These are phyloP conservation scores for Rubia tinctorum DNA, from an alignment of 305 asterid species.

Conservation along the genomic window DNA sequence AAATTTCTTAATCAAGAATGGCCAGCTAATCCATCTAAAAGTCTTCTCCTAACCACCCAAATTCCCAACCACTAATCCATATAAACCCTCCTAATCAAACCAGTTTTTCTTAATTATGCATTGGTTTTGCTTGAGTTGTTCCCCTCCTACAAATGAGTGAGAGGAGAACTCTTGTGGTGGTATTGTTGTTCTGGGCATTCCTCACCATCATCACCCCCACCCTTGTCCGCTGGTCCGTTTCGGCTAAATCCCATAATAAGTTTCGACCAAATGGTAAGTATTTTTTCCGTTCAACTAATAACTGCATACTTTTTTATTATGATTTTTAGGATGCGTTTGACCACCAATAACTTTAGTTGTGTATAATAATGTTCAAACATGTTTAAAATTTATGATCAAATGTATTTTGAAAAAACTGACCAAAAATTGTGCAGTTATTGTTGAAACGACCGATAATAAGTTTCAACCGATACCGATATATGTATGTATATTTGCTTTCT, in stretches of 20 bases:
- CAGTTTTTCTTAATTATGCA: constrained; percentile 3
- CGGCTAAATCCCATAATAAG: constrained; percentile 38
- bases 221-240: constrained; percentile 62
- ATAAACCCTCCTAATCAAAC: constrained; percentile 11
- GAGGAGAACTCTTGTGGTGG: constrained; percentile 54
- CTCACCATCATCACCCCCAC: constrained; percentile 71
- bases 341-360: too few species aligned
- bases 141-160: constrained; percentile 43
- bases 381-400: too few species aligned
- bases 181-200: constrained; percentile 67
- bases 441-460: too few species aligned
- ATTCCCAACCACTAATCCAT: constrained; percentile 14
- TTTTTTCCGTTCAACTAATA: background rate
- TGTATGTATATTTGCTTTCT: background rate
- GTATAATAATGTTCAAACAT: too few species aligned
- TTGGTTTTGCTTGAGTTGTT: constrained; percentile 13
- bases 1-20: constrained; percentile 35
- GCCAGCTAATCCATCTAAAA: constrained; percentile 47
- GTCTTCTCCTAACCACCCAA: constrained; percentile 27
- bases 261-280: constrained; percentile 38
- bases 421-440: too few species aligned
- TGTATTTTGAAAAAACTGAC: too few species aligned
- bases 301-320: too few species aligned
- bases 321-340: too few species aligned
- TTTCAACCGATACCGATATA: too few species aligned